Conservation (phyloP, 139 green algal genomes). For the Chlamydomonas sp. region DNA sequence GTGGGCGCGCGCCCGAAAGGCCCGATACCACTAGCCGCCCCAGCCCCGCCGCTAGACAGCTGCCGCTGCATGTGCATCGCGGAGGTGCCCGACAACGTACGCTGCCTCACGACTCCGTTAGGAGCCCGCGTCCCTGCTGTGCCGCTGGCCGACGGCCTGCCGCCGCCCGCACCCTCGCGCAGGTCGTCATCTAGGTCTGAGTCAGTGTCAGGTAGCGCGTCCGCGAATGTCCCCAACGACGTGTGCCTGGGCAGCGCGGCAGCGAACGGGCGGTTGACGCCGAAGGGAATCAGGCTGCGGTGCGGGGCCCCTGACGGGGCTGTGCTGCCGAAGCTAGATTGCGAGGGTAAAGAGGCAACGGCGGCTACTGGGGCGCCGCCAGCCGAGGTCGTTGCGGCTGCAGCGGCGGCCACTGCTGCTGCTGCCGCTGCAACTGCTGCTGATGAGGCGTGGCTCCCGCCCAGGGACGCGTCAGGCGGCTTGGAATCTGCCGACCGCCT, state of each 20-base stretch:
- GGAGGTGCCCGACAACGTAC: background rate
- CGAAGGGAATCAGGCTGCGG: slow-evolving; percentile 20
- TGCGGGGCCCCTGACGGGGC: background rate
- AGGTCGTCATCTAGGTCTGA: background rate
- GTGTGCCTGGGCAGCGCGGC: background rate
- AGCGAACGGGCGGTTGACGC: slow-evolving; percentile 13
- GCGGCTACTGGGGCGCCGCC: background rate
- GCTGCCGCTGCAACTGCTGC: too few species aligned
- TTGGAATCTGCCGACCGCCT: too few species aligned
- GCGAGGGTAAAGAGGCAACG: too few species aligned
- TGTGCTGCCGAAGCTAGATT: background rate
- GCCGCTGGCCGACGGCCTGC: background rate
- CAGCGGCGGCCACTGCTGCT: too few species aligned
- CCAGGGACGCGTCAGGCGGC: too few species aligned
- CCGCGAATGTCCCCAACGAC: background rate
- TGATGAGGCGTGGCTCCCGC: too few species aligned
- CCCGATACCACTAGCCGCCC: background rate
- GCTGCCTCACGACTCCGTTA: background rate
- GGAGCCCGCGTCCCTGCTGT: background rate
- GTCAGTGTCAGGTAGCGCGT: background rate
- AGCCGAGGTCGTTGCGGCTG: background rate
- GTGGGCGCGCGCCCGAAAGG: background rate
- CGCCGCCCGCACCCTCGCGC: background rate
- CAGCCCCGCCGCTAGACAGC: background rate
- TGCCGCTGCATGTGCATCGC: slow-evolving; percentile 7